Conservation (phyloP, 108 stramenopile species). For the Skeletonema potamos region DNA sequence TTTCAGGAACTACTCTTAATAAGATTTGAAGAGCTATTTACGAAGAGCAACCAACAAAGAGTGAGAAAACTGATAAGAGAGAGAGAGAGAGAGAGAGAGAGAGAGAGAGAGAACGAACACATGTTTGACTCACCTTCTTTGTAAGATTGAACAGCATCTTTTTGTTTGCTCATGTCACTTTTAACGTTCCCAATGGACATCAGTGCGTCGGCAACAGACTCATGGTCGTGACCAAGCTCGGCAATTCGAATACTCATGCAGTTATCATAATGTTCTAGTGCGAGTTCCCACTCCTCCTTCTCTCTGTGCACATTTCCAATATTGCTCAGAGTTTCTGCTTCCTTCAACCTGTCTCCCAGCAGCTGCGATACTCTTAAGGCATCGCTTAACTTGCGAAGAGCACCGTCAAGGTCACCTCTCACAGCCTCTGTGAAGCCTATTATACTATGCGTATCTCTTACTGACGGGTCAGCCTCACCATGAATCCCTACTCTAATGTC, state of each 20-base stretch:
- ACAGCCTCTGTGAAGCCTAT: conserved; percentile 71
- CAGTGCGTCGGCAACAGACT: conserved; percentile 65
- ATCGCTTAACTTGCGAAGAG: conserved; percentile 53
- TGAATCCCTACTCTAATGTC: conserved; percentile 55
- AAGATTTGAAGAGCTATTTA: conserved; percentile 45
- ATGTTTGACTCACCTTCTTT: conserved; percentile 63
- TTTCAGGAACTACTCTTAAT: conserved; percentile 25
- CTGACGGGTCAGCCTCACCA: conserved; percentile 58
- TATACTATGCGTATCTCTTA: conserved; percentile 70
- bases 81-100: not conserved
- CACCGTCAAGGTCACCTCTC: conserved; percentile 59
- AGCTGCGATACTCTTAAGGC: conserved; percentile 61
- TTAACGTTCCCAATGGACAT: conserved; percentile 69
- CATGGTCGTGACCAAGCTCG: conserved; percentile 63
- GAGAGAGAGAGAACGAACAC: not conserved
- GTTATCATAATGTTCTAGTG: conserved; percentile 71
- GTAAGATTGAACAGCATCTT: conserved; percentile 64
- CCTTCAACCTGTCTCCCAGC: conserved; percentile 56
- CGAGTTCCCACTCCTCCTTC: conserved; percentile 56
- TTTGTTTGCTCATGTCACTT: conserved; percentile 53
- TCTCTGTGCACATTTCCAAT: conserved; percentile 77
- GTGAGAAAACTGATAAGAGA: not conserved
- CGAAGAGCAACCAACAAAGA: not conserved
- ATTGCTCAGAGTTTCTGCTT: conserved; percentile 73
- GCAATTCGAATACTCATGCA: conserved; percentile 62